Evolutionary conservation across 768 basidiomycete species (phyloP).

Genomic region (Mycena chlorophos): DNA sequence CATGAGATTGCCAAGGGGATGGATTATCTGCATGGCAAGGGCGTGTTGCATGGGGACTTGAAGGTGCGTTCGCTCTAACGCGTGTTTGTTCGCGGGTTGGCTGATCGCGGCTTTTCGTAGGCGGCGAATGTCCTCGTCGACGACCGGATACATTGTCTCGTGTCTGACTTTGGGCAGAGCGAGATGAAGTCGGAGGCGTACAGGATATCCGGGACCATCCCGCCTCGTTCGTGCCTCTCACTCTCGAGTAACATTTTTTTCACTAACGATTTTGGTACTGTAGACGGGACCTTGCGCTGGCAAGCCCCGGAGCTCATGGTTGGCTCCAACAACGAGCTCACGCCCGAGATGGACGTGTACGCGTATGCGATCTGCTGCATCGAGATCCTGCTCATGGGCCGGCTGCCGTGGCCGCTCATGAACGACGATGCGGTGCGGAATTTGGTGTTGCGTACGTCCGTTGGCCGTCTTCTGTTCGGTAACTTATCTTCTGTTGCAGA

Average conservation of each 20-base stretch:
- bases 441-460: constrained; percentile 49
- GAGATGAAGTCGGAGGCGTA: constrained; percentile 75
- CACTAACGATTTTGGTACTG: neutral
- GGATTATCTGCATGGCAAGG: constrained; percentile 71
- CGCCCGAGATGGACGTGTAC: constrained; percentile 63
- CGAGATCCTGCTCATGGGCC: constrained; percentile 63
- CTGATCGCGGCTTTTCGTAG: constrained; percentile 28
- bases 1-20: constrained; percentile 79
- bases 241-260: neutral
- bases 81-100: neutral
- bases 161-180: constrained; percentile 83
- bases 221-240: constrained; percentile 43
- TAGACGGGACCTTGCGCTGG: constrained; percentile 71
- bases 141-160: constrained; percentile 63
- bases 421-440: constrained; percentile 52
- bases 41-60: constrained; percentile 77
- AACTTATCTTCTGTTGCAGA: constrained; percentile 33
- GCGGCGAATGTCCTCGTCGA: constrained; percentile 78
- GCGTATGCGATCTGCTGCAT: constrained; percentile 66
- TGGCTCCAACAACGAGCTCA: constrained; percentile 47
- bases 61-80: constrained; percentile 49
- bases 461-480: neutral
- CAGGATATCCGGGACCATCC: constrained; percentile 53
- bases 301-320: constrained; percentile 66
- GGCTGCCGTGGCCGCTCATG: constrained; percentile 55